Evolutionary conservation across 805 yeast species (phyloP).

Genomic region (Blastobotrys attinorum): DNA sequence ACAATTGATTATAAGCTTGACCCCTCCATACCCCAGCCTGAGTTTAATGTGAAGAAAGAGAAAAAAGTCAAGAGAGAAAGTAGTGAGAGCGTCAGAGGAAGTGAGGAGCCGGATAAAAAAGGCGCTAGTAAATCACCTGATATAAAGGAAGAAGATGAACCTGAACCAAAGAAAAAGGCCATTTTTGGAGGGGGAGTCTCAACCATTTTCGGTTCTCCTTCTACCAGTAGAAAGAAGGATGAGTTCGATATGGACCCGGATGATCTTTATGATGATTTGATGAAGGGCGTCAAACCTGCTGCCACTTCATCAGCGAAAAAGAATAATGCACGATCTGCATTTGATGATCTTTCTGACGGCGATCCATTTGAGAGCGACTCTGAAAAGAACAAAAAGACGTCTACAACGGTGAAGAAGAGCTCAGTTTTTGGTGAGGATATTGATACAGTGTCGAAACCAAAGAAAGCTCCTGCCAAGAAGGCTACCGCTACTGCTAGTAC

Average conservation of each 20-base stretch:
- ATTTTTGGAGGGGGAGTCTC: constrained; percentile 30
- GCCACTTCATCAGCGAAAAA: constrained; percentile 1
- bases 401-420: background rate
- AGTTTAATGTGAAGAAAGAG: constrained; percentile 2
- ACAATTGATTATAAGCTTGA: background rate
- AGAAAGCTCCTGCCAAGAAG: constrained; percentile 5
- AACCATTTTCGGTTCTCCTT: constrained; percentile 25
- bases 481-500: constrained; percentile 4
- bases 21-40: background rate
- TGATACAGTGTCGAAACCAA: no score
- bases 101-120: background rate
- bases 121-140: background rate
- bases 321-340: constrained; percentile 5
- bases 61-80: background rate
- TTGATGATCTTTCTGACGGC: constrained; percentile 6
- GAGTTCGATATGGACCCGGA: constrained; percentile 16
- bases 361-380: constrained; percentile 5
- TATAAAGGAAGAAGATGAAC: background rate
- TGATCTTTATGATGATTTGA: constrained; percentile 8
- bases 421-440: no score
- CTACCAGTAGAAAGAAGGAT: constrained; percentile 18
- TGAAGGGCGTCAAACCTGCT: constrained; percentile 1
- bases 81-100: background rate
- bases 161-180: constrained; percentile 15
- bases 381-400: constrained; percentile 4